Percentiles rank a stretch among this genome's conserved stretches.
phyloP scores from a whole-genome alignment of 108 stramenopile species.

The Nitzschia inconspicua region DNA sequence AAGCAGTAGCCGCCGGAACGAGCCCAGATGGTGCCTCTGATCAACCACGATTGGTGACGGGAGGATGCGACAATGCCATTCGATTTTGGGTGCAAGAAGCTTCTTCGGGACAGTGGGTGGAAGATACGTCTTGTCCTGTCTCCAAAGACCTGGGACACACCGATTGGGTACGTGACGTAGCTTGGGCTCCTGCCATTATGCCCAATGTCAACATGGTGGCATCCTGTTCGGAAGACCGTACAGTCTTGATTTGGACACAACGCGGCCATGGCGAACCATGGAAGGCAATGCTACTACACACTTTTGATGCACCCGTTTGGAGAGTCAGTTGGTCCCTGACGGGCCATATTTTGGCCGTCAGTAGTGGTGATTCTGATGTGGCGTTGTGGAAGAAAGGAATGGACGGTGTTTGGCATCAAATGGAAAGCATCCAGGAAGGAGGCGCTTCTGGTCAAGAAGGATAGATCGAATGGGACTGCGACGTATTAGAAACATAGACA shows the following conservation, averaged over 20 bases:
- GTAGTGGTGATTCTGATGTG: constrained; percentile 92
- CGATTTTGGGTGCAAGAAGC: constrained; percentile 80
- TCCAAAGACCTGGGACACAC: constrained; percentile 46
- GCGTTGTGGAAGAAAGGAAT: constrained; percentile 92
- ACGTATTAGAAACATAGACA: no score
- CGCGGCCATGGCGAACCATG: constrained; percentile 47
- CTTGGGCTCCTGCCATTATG: constrained; percentile 89
- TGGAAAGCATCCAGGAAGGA: constrained; percentile 57
- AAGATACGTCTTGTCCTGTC: constrained; percentile 41
- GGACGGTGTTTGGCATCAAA: constrained; percentile 73
- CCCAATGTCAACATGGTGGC: constrained; percentile 90
- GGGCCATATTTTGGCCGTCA: constrained; percentile 95
- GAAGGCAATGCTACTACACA: constrained; percentile 74
- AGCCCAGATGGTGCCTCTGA: constrained; percentile 17
- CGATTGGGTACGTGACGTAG: constrained; percentile 99
- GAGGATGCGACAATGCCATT: constrained; percentile 93
- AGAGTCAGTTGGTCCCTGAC: constrained; percentile 97
- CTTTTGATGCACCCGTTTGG: constrained; percentile 95
- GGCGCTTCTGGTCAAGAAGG: no score
- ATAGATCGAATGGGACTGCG: no score
- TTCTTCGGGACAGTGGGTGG: constrained; percentile 49
- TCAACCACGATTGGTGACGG: constrained; percentile 85
- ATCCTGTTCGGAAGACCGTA: constrained; percentile 92
- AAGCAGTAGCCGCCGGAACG: background rate
- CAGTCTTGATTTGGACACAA: constrained; percentile 95